Percentiles rank a stretch among this genome's conserved stretches.
Evolutionary conservation across 2,329 filamentous ascomycete species (phyloP).

Genomic region (Leptodontidium sp.): DNA sequence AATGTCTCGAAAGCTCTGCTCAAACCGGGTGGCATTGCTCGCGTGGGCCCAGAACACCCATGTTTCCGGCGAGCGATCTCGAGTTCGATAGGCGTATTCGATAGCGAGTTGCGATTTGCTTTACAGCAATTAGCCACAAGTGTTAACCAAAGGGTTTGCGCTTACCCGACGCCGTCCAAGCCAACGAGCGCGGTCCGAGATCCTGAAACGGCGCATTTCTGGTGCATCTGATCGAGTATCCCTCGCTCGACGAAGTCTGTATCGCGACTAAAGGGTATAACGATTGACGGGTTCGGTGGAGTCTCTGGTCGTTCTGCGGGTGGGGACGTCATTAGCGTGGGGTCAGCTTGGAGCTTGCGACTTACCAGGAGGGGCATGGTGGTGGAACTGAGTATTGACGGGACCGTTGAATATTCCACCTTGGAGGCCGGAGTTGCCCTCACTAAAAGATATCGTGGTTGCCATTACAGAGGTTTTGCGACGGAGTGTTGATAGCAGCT

Average conservation of each 20-base stretch:
- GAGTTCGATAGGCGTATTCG: slow-evolving; percentile 48
- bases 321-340: slow-evolving; percentile 34
- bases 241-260: slow-evolving; percentile 35
- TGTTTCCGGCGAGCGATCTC: slow-evolving; percentile 40
- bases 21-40: slow-evolving; percentile 46
- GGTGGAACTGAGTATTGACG: slow-evolving; percentile 35
- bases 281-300: slow-evolving; percentile 35
- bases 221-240: slow-evolving; percentile 41
- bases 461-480: slow-evolving; percentile 34
- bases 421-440: slow-evolving; percentile 36
- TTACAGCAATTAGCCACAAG: too few relatives aligned
- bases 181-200: slow-evolving; percentile 39
- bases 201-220: slow-evolving; percentile 39
- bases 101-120: slow-evolving; percentile 51
- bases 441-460: slow-evolving; percentile 34
- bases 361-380: slow-evolving; percentile 39
- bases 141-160: too few relatives aligned
- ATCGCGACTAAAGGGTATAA: slow-evolving; percentile 38
- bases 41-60: slow-evolving; percentile 52
- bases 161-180: slow-evolving; percentile 39
- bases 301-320: slow-evolving; percentile 37
- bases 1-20: slow-evolving; percentile 49
- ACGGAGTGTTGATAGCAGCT: slow-evolving; percentile 30
- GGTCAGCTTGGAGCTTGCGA: slow-evolving; percentile 36
- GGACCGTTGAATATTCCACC: slow-evolving; percentile 36